phyloP scores from a whole-genome alignment of 2,329 filamentous ascomycete species.

The Chaetothyriales sp. region DNA sequence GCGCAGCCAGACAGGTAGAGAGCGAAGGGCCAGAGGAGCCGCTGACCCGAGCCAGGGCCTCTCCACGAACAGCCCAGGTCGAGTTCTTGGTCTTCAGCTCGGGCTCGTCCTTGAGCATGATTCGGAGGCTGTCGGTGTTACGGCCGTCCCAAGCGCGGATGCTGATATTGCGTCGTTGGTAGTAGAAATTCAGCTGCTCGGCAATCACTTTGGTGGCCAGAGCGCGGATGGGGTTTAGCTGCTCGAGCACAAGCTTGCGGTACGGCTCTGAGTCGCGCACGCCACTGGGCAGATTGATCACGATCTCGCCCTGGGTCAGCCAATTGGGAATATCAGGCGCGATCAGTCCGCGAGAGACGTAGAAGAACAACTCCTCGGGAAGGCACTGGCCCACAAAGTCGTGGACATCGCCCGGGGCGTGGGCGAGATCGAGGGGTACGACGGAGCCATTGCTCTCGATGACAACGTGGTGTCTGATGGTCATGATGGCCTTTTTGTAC shows the following conservation, averaged over 20 bases:
- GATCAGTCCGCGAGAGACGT: constrained; percentile 70
- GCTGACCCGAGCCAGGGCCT: constrained; percentile 6
- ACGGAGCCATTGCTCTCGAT: constrained; percentile 65
- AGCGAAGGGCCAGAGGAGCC: background rate
- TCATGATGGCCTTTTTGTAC: constrained; percentile 73
- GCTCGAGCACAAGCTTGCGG: constrained; percentile 57
- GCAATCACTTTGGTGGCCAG: constrained; percentile 65
- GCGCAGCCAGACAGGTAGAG: constrained; percentile 38
- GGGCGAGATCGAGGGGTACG: constrained; percentile 55
- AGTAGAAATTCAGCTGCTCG: constrained; percentile 66
- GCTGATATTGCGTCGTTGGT: constrained; percentile 61
- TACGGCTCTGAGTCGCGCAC: constrained; percentile 69
- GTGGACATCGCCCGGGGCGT: constrained; percentile 68
- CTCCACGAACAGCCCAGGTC: constrained; percentile 59
- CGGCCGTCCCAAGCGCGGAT: constrained; percentile 75
- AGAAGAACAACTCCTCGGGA: constrained; percentile 79
- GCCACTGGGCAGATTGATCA: constrained; percentile 71
- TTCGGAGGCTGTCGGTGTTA: constrained; percentile 45
- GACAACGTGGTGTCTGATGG: constrained; percentile 74
- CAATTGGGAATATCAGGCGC: constrained; percentile 65
- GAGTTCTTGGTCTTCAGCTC: constrained; percentile 39
- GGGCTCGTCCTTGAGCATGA: constrained; percentile 45
- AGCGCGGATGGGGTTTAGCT: constrained; percentile 59
- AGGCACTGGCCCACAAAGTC: constrained; percentile 82
- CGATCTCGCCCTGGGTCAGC: constrained; percentile 63